Conservation (phyloP, 495 filamentous ascomycete species). For the Sphaerosporella brunnea region DNA sequence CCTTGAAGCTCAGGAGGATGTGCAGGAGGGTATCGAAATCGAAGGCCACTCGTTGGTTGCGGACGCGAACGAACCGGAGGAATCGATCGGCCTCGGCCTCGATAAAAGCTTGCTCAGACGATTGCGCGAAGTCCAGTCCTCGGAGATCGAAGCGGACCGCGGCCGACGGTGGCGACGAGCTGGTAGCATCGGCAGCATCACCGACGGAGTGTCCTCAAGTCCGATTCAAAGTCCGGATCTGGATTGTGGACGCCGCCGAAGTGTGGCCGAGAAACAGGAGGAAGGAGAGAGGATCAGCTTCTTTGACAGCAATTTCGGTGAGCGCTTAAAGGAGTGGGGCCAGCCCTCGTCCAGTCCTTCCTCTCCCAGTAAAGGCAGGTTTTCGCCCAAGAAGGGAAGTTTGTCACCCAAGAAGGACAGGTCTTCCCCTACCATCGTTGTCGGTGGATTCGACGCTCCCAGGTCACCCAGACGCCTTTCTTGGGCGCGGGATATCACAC, state of each 20-base stretch:
- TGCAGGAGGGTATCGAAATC: conserved; percentile 19
- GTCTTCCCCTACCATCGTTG: neutral
- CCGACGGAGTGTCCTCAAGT: neutral
- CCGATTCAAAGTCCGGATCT: conserved; percentile 2
- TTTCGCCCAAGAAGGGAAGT: too few species aligned
- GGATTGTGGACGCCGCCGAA: neutral
- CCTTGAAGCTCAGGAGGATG: conserved; percentile 20
- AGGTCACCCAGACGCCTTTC: neutral
- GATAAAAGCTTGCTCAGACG: conserved; percentile 5
- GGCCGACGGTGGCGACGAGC: conserved; percentile 2
- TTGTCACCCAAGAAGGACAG: too few species aligned
- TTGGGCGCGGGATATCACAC: neutral
- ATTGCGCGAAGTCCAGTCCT: conserved; percentile 2
- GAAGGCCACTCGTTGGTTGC: conserved; percentile 12
- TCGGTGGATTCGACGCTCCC: neutral
- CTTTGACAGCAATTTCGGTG: neutral
- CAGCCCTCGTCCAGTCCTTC: neutral
- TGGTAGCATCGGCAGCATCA: conserved; percentile 1
- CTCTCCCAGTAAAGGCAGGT: too few species aligned
- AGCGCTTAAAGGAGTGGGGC: neutral
- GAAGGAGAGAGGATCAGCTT: conserved; percentile 2
- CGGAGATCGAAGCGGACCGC: conserved; percentile 3
- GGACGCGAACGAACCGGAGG: neutral
- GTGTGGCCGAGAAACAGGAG: neutral
- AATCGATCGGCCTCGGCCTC: conserved; percentile 2